Evolutionary conservation across 768 basidiomycete genomes (phyloP).

Genomic region (Lyophyllum semitale): DNA sequence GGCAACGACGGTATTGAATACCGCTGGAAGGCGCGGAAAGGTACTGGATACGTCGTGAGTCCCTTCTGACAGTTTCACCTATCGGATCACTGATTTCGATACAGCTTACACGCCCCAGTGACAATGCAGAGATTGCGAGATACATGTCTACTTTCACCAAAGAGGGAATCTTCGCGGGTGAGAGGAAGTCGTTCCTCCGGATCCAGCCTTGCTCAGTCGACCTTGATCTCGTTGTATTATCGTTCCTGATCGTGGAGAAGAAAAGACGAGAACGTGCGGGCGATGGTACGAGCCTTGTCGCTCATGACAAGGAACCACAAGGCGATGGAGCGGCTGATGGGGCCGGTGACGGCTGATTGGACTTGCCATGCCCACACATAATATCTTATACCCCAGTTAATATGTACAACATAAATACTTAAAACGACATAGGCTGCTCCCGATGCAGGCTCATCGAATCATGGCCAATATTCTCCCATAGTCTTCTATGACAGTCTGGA

Average conservation of each 20-base stretch:
- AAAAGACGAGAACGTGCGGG: constrained; percentile 44
- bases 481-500: constrained; percentile 80
- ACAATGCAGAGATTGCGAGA: constrained; percentile 43
- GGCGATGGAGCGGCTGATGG: constrained; percentile 39
- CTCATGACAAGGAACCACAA: constrained; percentile 38
- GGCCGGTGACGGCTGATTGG: constrained; percentile 15
- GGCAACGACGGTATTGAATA: constrained; percentile 53
- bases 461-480: constrained; percentile 78
- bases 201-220: constrained; percentile 51
- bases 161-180: constrained; percentile 50
- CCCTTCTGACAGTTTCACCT: background rate
- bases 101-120: constrained; percentile 40
- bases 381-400: background rate
- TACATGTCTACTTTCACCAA: constrained; percentile 32
- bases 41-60: constrained; percentile 43
- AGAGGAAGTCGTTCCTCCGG: constrained; percentile 45
- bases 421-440: background rate
- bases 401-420: constrained; percentile 1
- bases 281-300: constrained; percentile 26
- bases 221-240: constrained; percentile 53
- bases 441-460: constrained; percentile 33
- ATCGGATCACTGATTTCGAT: background rate
- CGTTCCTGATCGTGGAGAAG: constrained; percentile 59
- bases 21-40: constrained; percentile 45
- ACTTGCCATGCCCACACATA: background rate